Conservation (phyloP, 768 basidiomycete species). For the Trametes meyenii region DNA sequence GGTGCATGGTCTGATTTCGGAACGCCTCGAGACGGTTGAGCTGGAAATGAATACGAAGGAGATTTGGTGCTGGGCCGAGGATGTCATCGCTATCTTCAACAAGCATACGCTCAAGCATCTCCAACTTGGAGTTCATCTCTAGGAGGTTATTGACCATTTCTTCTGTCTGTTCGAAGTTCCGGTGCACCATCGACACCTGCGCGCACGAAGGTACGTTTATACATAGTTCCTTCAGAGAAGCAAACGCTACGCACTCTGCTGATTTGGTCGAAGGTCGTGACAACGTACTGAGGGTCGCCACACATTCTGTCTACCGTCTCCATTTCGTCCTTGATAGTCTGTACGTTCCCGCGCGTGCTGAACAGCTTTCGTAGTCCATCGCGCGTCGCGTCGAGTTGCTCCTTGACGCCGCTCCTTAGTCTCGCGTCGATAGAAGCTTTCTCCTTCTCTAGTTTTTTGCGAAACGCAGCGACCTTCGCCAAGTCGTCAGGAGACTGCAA, state of each 20-base stretch:
- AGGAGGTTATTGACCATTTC: slow-evolving; percentile 94
- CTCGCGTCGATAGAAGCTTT: slow-evolving; percentile 92
- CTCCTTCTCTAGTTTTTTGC: slow-evolving; percentile 96
- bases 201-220: neutral
- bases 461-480: slow-evolving; percentile 81
- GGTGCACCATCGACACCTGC: slow-evolving; percentile 93
- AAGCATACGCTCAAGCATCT: slow-evolving; percentile 77
- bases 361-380: slow-evolving; percentile 85
- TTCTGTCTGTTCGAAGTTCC: slow-evolving; percentile 92
- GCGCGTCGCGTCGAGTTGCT: slow-evolving; percentile 88
- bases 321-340: slow-evolving; percentile 87
- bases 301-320: slow-evolving; percentile 74
- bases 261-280: slow-evolving; percentile 94
- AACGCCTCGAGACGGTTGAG: slow-evolving; percentile 92
- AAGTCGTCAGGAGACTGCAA: slow-evolving; percentile 94
- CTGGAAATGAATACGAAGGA: slow-evolving; percentile 89
- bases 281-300: slow-evolving; percentile 72
- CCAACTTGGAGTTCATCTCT: slow-evolving; percentile 88
- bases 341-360: slow-evolving; percentile 74
- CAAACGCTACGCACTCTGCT: slow-evolving; percentile 67
- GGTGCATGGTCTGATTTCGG: slow-evolving; percentile 92
- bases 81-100: slow-evolving; percentile 73
- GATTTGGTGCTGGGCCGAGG: slow-evolving; percentile 84
- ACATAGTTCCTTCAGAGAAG: neutral
- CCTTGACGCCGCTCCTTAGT: slow-evolving; percentile 88